Percentiles rank a stretch among this genome's conserved stretches.
These are phyloP conservation scores for Pinus taeda DNA, from an alignment of 75 land plant genomes.

Conservation along the genomic window DNA sequence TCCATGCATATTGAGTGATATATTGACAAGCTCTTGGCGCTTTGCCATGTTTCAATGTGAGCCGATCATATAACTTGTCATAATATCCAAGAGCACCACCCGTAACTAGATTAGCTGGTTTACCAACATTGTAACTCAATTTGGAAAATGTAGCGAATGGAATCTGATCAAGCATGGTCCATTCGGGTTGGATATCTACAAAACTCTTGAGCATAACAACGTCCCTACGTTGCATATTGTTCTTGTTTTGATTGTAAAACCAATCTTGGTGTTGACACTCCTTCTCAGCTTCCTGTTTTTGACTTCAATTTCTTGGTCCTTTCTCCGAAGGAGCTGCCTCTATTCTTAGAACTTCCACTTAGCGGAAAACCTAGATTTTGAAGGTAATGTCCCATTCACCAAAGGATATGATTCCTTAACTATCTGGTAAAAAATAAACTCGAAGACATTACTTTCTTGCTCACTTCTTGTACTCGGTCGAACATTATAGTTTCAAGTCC, in stretches of 20 bases:
- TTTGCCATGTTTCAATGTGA: conserved; percentile 80
- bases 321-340: conserved; percentile 76
- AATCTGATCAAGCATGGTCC: conserved; percentile 37
- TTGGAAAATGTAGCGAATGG: conserved; percentile 1
- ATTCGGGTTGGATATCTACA: conserved; percentile 97
- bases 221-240: conserved; percentile 58
- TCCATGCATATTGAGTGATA: no score
- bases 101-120: no score
- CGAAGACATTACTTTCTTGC: no score
- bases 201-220: conserved; percentile 58
- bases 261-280: conserved; percentile 25
- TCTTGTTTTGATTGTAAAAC: no score
- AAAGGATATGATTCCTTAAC: no score
- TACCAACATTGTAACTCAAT: no score
- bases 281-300: conserved; percentile 76
- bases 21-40: no score
- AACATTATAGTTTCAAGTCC: no score
- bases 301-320: conserved; percentile 90
- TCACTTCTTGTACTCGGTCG: no score
- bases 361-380: conserved; percentile 70
- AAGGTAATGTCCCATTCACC: conserved; percentile 62
- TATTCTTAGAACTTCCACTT: conserved; percentile 67
- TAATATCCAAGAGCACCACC: no score
- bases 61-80: conserved; percentile 15
- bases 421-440: no score